Conservation (phyloP, 805 yeast species). For the Yamadazyma akitaensis region DNA sequence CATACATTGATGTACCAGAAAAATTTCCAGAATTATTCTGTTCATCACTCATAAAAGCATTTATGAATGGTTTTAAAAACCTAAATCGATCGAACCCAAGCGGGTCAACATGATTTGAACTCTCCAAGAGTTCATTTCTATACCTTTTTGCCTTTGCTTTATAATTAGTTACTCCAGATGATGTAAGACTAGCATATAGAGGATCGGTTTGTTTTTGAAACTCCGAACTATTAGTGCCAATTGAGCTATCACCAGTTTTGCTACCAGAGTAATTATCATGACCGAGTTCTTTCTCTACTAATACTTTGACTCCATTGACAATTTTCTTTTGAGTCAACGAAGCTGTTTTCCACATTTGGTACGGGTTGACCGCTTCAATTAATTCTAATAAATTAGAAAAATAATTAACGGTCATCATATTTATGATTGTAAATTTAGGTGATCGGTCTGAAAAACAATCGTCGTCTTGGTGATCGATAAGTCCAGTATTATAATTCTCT, state of each 20-base stretch:
- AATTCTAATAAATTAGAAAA: conserved; percentile 38
- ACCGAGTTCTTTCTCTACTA: conserved; percentile 26
- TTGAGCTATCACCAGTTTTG: too few relatives aligned
- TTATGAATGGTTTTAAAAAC: neutral
- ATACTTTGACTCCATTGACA: conserved; percentile 22
- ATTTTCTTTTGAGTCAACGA: conserved; percentile 26
- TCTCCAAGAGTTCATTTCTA: conserved; percentile 25
- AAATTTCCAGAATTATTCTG: neutral
- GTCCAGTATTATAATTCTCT: neutral
- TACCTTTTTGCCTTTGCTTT: conserved; percentile 25
- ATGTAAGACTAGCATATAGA: conserved; percentile 22
- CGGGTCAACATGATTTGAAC: conserved; percentile 11
- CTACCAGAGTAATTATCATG: neutral
- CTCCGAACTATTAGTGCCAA: neutral
- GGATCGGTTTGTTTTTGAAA: conserved; percentile 3
- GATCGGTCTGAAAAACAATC: neutral
- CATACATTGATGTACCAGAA: conserved; percentile 14
- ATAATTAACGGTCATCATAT: conserved; percentile 38
- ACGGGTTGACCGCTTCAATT: conserved; percentile 29
- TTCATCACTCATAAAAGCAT: too few relatives aligned
- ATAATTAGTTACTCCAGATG: conserved; percentile 25
- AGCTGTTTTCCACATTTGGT: conserved; percentile 39
- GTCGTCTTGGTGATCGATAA: neutral
- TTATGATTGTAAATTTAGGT: conserved; percentile 34
- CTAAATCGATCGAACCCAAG: conserved; percentile 7